phyloP scores from a whole-genome alignment of 1,284 basidiomycete species.

The Vanrija sp. region DNA sequence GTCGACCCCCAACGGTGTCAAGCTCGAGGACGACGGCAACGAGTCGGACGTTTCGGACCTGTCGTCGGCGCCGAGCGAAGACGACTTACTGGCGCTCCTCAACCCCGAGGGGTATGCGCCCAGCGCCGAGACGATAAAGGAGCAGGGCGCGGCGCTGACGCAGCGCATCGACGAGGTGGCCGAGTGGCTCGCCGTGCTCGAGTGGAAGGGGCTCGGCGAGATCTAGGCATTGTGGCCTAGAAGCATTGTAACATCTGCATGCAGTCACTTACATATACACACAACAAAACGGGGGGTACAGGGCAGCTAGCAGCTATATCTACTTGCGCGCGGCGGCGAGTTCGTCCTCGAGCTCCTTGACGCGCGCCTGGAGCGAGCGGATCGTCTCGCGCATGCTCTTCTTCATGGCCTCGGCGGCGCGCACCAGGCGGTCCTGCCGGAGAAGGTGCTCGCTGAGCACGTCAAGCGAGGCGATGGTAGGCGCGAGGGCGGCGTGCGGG shows the following conservation, averaged over 20 bases:
- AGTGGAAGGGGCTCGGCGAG: conserved; percentile 28
- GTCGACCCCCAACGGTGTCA: background rate
- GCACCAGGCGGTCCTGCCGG: conserved; percentile 38
- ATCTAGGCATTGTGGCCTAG: no score
- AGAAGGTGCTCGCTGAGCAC: conserved; percentile 35
- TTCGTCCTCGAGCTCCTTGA: conserved; percentile 18
- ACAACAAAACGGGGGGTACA: no score
- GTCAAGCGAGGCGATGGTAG: conserved; percentile 23
- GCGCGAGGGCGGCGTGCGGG: conserved; percentile 26
- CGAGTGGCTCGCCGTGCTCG: conserved; percentile 33
- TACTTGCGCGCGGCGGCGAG: conserved; percentile 22
- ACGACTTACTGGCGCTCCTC: conserved; percentile 22
- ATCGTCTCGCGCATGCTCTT: conserved; percentile 38
- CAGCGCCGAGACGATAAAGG: conserved; percentile 1
- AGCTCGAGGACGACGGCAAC: background rate
- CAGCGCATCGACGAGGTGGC: conserved; percentile 12
- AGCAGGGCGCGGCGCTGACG: conserved; percentile 8
- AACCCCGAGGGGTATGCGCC: conserved; percentile 21
- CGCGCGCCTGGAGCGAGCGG: conserved; percentile 27
- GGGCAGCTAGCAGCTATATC: background rate
- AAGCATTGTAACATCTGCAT: no score
- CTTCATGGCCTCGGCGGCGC: conserved; percentile 38
- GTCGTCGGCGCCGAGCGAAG: conserved; percentile 15
- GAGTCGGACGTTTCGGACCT: conserved; percentile 16
- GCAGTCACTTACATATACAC: no score